Evolutionary conservation across 306 rosid genomes (phyloP), one percentile per base, ranked within the genome.

Genomic region (Mimosa pudica): DNA sequence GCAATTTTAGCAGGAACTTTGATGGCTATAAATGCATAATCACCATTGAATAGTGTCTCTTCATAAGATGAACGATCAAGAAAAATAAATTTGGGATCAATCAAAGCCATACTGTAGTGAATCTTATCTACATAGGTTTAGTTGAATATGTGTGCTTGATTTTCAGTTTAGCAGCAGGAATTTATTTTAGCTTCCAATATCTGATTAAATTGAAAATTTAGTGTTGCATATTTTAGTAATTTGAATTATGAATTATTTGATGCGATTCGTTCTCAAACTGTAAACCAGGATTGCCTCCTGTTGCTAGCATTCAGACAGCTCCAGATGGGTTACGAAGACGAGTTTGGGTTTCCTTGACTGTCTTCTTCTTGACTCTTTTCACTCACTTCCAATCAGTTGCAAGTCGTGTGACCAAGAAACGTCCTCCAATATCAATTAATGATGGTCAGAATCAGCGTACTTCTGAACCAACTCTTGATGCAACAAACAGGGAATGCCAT

Each of bases 341-440:
- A 83, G 73, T 89, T 73, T 67, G 90, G 82, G 83, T 88, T 30
- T 89, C 86, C 20, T 79, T 93, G 73, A 82, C 92, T 83, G 88
- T 91, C 63, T 87, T 95, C 89, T 87, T 91, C 72, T 49, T 90
- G 82, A 87, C 90, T 69, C 79, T 90, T 52, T 68, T 84, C 42
- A 82, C 90, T 57, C 70, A 89, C 81, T 76, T 91, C 77, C 89
- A 38, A 48, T 82, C 91, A 44, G 72, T 84, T 66, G 68, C 87
- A 38, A 77, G 67, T 79, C 85, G 68, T n/a, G 76, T 95, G 81
- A 84, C 84, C 77, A 84, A 80, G 84, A 91, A 83, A 69, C 85
- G 84, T 81, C 86, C 90, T 16, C 42, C 82, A 36, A 38, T 79
- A 62, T 80, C 80, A 88, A 73, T 67, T 30, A 82, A 68, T 80